These are phyloP conservation scores for Malus hybrid DNA, from an alignment of 331 rosid species.

Conservation along the genomic window DNA sequence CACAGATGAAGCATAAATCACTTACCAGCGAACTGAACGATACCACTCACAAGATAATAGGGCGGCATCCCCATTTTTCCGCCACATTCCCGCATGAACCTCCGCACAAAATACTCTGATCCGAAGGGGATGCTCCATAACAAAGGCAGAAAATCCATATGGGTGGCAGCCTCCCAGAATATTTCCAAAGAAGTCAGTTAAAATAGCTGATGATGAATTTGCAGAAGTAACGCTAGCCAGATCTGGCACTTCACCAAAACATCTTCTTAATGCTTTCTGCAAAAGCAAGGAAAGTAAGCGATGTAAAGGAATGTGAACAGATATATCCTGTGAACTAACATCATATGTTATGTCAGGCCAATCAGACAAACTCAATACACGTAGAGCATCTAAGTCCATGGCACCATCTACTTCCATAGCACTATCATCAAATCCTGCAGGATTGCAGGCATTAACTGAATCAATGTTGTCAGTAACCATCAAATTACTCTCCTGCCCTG, in stretches of 20 bases:
- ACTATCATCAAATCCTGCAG: slow-evolving; percentile 31
- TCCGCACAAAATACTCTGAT: slow-evolving; percentile 92
- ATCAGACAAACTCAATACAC: slow-evolving; percentile 53
- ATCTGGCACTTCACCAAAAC: slow-evolving; percentile 54
- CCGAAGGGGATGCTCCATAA: slow-evolving; percentile 96
- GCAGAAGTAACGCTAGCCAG: slow-evolving; percentile 30
- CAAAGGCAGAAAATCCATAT: slow-evolving; percentile 78
- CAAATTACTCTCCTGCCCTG: slow-evolving; percentile 29
- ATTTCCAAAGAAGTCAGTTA: slow-evolving; percentile 56
- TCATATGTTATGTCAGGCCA: slow-evolving; percentile 87
- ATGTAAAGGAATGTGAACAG: slow-evolving; percentile 83
- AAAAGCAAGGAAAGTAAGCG: slow-evolving; percentile 81
- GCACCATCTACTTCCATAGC: slow-evolving; percentile 58
- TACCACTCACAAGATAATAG: slow-evolving; percentile 74
- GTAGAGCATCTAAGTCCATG: slow-evolving; percentile 45
- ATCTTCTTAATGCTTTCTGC: slow-evolving; percentile 61
- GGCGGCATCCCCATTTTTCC: slow-evolving; percentile 85
- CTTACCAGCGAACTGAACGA: slow-evolving; percentile 83
- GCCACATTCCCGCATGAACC: slow-evolving; percentile 98
- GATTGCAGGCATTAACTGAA: slow-evolving; percentile 22
- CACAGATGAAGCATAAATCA: neutral
- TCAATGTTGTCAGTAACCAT: slow-evolving; percentile 33
- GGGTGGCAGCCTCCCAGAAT: slow-evolving; percentile 83
- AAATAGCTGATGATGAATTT: slow-evolving; percentile 32
- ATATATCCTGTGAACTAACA: slow-evolving; percentile 81